Base-by-base conservation (phyloP, 192 early-diverging fungal species). In the Piromyces sp. region DNA sequence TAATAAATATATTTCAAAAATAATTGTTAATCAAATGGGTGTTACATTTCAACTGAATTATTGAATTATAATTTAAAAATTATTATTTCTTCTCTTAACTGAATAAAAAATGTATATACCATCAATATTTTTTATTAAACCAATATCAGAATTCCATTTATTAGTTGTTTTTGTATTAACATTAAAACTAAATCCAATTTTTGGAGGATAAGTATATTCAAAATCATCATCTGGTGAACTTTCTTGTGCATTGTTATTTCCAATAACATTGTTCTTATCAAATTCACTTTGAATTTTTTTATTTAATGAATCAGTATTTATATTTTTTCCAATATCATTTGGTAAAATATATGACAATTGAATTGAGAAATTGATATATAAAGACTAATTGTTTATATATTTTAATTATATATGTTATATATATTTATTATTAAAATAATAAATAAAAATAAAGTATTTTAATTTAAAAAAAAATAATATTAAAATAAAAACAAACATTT, bases 341-440 rank as follows among this genome's bases (percentile, higher is more conserved):
- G 51, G 51, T 26, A 68, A 5, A 11, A 79, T 13, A 14, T 81
- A 30, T 30, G 81, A 79, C 15, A 79, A 79, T 79, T 42, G 81
- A 19, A 81, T 79, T 3, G 81, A 81, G 29, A 42, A 42, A 37
- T 30, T 81, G 17, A 79, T 81, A 79, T 81, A 81, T 30, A 81
- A 30, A 13, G 80, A 40, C 30, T 42, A 14, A 79, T 78, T 79
- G 4, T 81, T 29, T 30, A 82, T 84, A 78, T 87, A 81, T 30
- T n/a, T n/a, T n/a, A n/a, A n/a, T n/a, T n/a, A 78, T 82, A 40
- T 30, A 31, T 29, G 37, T 79, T 78, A 19, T 30, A 14, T 19
- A 26, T 22, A 19, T 81, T 22, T 3, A 81, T 19, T 81, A 81
- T 22, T 5, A 19, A 81, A 16, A 82, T 36, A 82, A 30, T n/a